Evolutionary conservation across 495 filamentous ascomycete genomes (phyloP), one percentile per base, ranked within the genome.

Genomic region (Lasiosphaeria ovina): DNA sequence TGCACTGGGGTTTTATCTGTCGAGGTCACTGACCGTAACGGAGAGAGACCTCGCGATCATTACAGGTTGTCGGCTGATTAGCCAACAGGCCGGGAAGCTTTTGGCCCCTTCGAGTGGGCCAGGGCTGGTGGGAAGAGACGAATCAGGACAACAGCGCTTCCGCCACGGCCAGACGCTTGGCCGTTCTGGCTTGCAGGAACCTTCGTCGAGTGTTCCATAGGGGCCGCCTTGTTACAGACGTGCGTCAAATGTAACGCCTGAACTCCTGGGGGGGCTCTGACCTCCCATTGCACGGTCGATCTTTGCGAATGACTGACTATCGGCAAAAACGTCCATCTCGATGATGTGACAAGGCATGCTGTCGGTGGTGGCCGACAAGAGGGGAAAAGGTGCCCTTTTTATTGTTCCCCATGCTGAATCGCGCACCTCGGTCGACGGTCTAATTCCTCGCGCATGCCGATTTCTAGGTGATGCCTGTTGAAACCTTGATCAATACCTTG

Each of bases 191-290:
- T 55, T 49, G 62, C 55, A 61, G 33, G 57, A 60, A 65, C 54
- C 66, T 71, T 75, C 63, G 55, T 62, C 67, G 62, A 66, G 31
- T 69, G 66, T 74, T 74, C 70, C 70, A 75, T 67, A 69, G 58
- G 57, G 61, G 63, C 55, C 59, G 54, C 56, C 56, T 54, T 77
- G 75, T 79, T 73, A 78, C 76, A 78, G 69, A 73, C 59, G 59
- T 76, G 75, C 77, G 70, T 78, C 76, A 76, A 74, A 69, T 75
- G 68, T 55, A 57, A 57, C 69, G 69, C 69, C 68, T 73, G 66
- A 64, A 66, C 54, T 66, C 63, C 61, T 16, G 49, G 6, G 32
- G 7, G 51, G 44, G 7, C 44, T 47, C 44, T 47, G 44, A 47
- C 44, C 44, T 42, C 38, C 8, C 7, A 47, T n/a, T n/a, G 44